Percentiles rank a stretch among this genome's conserved stretches.
Conservation (phyloP, 2,329 filamentous ascomycete genomes). For the Epichloe typhina region DNA sequence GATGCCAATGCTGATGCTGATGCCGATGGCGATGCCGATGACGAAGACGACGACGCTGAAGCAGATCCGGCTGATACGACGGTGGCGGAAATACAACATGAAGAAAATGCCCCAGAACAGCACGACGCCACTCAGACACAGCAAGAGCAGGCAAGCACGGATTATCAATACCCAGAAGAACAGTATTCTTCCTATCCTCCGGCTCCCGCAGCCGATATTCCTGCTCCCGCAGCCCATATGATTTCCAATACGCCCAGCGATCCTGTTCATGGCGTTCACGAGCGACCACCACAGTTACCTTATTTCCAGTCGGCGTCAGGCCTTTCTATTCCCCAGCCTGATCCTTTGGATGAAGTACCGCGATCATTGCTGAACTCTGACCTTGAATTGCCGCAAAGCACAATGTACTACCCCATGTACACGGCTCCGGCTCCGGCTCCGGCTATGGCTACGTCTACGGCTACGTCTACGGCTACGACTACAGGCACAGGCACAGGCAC, state of each 20-base stretch:
- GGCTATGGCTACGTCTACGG: background rate
- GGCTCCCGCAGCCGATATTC: conserved; percentile 14
- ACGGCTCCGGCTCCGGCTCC: background rate
- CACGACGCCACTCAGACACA: background rate
- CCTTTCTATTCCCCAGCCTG: conserved; percentile 14
- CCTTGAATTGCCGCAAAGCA: conserved; percentile 10
- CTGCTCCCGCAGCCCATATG: conserved; percentile 14
- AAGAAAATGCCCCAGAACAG: conserved; percentile 6
- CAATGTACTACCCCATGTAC: conserved; percentile 9
- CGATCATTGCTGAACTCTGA: background rate
- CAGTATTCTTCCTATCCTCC: conserved; percentile 15
- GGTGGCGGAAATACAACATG: background rate
- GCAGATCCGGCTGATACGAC: conserved; percentile 8
- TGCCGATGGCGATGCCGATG: background rate
- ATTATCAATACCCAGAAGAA: background rate
- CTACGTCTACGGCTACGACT: background rate
- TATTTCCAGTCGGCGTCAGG: conserved; percentile 18
- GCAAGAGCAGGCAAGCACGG: conserved; percentile 6
- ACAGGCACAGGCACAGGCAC: background rate
- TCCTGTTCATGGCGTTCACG: conserved; percentile 11
- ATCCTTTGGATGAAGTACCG: conserved; percentile 5
- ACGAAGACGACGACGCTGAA: conserved; percentile 9
- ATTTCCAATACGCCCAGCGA: conserved; percentile 5
- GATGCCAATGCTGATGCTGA: conserved; percentile 6
- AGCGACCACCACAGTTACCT: conserved; percentile 9